Conservation (phyloP, 2,329 filamentous ascomycete species). For the Rhinocladiella mackenziei region DNA sequence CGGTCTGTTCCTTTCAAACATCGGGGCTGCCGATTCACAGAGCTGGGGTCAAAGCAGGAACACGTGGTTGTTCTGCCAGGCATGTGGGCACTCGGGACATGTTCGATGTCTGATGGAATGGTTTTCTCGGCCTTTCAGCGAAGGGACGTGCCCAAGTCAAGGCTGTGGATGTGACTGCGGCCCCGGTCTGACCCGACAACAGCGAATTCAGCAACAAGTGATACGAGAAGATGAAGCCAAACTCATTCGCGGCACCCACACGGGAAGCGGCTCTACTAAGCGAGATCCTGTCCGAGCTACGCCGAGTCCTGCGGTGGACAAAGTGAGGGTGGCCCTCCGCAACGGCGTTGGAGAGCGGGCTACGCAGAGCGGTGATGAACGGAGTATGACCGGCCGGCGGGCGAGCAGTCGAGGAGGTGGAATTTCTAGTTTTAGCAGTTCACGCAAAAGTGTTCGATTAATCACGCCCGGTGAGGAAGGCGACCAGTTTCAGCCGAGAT, state of each 20-base stretch:
- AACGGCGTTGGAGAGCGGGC: slow-evolving; percentile 31
- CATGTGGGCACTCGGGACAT: slow-evolving; percentile 60
- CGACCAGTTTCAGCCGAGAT: slow-evolving; percentile 6
- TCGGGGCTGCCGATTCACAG: background rate
- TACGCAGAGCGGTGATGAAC: slow-evolving; percentile 25
- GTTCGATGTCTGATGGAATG: slow-evolving; percentile 54
- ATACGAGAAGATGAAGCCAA: slow-evolving; percentile 30
- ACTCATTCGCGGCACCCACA: slow-evolving; percentile 30
- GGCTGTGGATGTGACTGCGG: slow-evolving; percentile 60
- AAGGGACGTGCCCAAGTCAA: slow-evolving; percentile 55
- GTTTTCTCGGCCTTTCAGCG: slow-evolving; percentile 48
- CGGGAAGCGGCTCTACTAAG: slow-evolving; percentile 39
- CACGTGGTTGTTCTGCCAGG: slow-evolving; percentile 56
- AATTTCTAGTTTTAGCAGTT: slow-evolving; percentile 32
- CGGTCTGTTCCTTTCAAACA: background rate
- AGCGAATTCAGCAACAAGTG: slow-evolving; percentile 37
- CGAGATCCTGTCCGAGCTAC: slow-evolving; percentile 44
- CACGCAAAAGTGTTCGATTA: slow-evolving; percentile 45
- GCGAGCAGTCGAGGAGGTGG: slow-evolving; percentile 25
- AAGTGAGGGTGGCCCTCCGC: slow-evolving; percentile 43
- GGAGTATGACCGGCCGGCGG: slow-evolving; percentile 23
- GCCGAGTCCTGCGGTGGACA: slow-evolving; percentile 46
- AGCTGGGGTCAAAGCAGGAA: slow-evolving; percentile 10
- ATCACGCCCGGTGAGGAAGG: slow-evolving; percentile 43
- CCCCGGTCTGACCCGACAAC: slow-evolving; percentile 45